phyloP scores from a whole-genome alignment of 805 yeast species.

The Yamadazyma takamatsuzukensis region DNA sequence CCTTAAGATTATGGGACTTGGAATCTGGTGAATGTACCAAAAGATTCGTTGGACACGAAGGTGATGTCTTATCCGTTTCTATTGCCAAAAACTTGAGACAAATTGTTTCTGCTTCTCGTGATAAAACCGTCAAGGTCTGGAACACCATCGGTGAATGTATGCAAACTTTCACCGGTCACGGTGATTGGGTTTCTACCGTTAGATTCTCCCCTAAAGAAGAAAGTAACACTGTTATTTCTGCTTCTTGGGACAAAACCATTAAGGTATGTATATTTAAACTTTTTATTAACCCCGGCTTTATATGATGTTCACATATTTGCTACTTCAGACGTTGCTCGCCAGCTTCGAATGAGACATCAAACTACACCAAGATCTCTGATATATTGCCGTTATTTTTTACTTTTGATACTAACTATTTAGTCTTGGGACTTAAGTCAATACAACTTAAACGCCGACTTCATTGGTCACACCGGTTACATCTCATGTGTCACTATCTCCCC shows the following conservation, averaged over 20 bases:
- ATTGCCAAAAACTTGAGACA: conserved; percentile 95
- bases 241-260: conserved; percentile 98
- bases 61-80: conserved; percentile 96
- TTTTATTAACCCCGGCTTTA: conserved; percentile 1
- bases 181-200: conserved; percentile 98
- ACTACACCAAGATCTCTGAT: conserved; percentile 99
- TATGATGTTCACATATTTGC: conserved; percentile 71
- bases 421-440: conserved; percentile 90
- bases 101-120: conserved; percentile 98
- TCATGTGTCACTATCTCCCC: conserved; percentile 97
- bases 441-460: conserved; percentile 89
- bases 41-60: conserved; percentile 97
- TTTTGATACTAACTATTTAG: conserved; percentile 56
- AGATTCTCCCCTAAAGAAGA: conserved; percentile 89
- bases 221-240: conserved; percentile 77
- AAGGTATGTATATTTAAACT: conserved; percentile 70
- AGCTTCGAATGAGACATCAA: conserved; percentile 88
- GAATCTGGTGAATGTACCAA: conserved; percentile 88
- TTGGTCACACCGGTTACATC: conserved; percentile 99
- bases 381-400: conserved; percentile 1
- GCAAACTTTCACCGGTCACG: conserved; percentile 91
- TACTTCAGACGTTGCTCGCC: conserved; percentile 89
- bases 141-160: conserved; percentile 97
- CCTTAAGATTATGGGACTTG: conserved; percentile 97
- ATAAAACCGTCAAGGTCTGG: conserved; percentile 99